Evolutionary conservation across 2,329 filamentous ascomycete species (phyloP).

Genomic region (Fusarium bactridioides): DNA sequence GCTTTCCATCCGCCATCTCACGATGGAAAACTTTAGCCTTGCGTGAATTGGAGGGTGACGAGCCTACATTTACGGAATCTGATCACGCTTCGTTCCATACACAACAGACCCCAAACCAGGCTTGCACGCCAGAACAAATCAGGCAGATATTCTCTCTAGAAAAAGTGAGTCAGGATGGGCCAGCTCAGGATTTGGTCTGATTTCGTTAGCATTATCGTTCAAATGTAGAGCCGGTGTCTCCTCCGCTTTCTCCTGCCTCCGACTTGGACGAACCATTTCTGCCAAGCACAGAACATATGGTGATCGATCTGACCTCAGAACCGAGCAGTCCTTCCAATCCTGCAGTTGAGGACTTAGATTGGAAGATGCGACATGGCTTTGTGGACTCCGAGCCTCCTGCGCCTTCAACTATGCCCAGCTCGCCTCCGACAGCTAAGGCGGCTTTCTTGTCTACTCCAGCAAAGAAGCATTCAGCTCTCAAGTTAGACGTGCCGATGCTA

Average conservation of each 20-base stretch:
- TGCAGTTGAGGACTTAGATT: constrained; percentile 4
- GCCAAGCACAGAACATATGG: constrained; percentile 22
- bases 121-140: background rate
- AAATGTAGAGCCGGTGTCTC: constrained; percentile 34
- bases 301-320: constrained; percentile 45
- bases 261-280: constrained; percentile 27
- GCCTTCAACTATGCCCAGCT: constrained; percentile 15
- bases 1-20: constrained; percentile 33
- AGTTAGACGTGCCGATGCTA: constrained; percentile 38
- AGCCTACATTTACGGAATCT: background rate
- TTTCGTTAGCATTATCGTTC: background rate
- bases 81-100: background rate
- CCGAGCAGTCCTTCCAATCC: constrained; percentile 38
- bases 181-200: background rate
- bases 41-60: constrained; percentile 41
- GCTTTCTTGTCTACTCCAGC: background rate
- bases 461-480: constrained; percentile 7
- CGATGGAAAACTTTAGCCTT: constrained; percentile 37
- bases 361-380: background rate
- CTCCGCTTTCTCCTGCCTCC: constrained; percentile 42
- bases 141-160: constrained; percentile 5
- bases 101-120: background rate
- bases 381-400: constrained; percentile 34
- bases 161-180: background rate
- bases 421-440: constrained; percentile 8